Base-by-base conservation (phyloP, 2,329 filamentous ascomycete species). In the Neurospora sp. region DNA sequence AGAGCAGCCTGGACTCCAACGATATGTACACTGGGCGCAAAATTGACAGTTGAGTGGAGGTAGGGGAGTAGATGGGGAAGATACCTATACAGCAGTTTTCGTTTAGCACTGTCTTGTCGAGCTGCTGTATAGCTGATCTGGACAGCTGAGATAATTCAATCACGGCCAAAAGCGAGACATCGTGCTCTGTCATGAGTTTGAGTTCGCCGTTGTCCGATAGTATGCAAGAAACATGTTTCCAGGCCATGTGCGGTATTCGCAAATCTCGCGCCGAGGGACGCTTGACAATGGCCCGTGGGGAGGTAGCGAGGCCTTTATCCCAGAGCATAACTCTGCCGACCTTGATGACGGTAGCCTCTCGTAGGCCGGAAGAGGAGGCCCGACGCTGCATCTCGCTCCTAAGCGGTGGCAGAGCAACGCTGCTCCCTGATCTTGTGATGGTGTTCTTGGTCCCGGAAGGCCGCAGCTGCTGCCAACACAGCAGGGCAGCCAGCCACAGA, bases 81-180 rank as follows among this genome's bases (percentile, higher is more conserved):
- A 99, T 95, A 68, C 93, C 94, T 73, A 99, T 92, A 81, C 94
- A 98, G 77, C 92, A 96, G 71, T 97, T 93, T 78, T 96, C 92
- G 73, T 97, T 93, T 58, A 99, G 81, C 9, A 99, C 95, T 5
- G 94, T 97, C 68, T 89, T 89, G 79, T 98, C 93, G 68, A 99
- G 84, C 75, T 94, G 89, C 79, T 99, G 96, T 68, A 99, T 90
- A 9, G 95, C 93, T 78, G 91, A 96, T 69, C 96, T 88, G 19
- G 93, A 96, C 8, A 99, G 84, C 76, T 97, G 93, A 13, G 93
- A 92, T 5, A 99, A 84, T 76, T 97, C 93, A 68, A 98, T 91
- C 66, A 93, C 88, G 38, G 92, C 91, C 17, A 98, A 85, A 9
- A 96, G 85, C 0, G 89, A 89, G 66, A 91, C 89, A 74, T 97